phyloP scores from a whole-genome alignment of 164 flowering plant genomes.

The Aristolochia californica region DNA sequence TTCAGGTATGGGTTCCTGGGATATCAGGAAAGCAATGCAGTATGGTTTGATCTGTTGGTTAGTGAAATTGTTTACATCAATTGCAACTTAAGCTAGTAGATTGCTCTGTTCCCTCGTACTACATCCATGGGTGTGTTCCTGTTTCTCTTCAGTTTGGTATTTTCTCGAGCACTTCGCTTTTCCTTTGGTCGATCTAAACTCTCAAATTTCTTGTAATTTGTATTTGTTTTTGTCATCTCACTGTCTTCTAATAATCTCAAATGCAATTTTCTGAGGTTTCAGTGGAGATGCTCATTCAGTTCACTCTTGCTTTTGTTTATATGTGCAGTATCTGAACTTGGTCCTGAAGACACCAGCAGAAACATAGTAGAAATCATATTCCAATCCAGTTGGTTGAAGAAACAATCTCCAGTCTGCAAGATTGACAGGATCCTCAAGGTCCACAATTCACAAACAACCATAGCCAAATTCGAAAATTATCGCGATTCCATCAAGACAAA shows the following conservation, averaged over 20 bases:
- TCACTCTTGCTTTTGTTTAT: slow-evolving; percentile 6
- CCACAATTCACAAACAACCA: slow-evolving; percentile 70
- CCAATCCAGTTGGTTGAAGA: slow-evolving; percentile 90
- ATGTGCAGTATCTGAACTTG: slow-evolving; percentile 68
- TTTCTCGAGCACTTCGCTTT: too few relatives aligned
- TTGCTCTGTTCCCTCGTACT: background rate
- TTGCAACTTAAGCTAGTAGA: background rate
- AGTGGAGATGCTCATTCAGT: background rate
- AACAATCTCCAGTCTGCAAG: slow-evolving; percentile 60
- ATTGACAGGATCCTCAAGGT: slow-evolving; percentile 86
- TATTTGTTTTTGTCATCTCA: too few relatives aligned
- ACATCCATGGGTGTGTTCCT: too few relatives aligned
- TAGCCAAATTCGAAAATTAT: slow-evolving; percentile 70
- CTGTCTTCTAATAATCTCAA: too few relatives aligned
- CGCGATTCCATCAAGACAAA: slow-evolving; percentile 65
- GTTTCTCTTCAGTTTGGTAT: too few relatives aligned
- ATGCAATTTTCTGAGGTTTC: too few relatives aligned
- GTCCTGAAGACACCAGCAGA: slow-evolving; percentile 73
- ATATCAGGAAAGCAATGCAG: too few relatives aligned
- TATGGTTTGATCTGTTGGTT: too few relatives aligned
- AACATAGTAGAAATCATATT: slow-evolving; percentile 96
- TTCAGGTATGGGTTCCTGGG: too few relatives aligned
- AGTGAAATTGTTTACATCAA: too few relatives aligned
- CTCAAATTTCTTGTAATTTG: too few relatives aligned
- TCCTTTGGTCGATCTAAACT: too few relatives aligned